Evolutionary conservation across 345 rosid genomes (phyloP).

Genomic region (Durio zibethinus): DNA sequence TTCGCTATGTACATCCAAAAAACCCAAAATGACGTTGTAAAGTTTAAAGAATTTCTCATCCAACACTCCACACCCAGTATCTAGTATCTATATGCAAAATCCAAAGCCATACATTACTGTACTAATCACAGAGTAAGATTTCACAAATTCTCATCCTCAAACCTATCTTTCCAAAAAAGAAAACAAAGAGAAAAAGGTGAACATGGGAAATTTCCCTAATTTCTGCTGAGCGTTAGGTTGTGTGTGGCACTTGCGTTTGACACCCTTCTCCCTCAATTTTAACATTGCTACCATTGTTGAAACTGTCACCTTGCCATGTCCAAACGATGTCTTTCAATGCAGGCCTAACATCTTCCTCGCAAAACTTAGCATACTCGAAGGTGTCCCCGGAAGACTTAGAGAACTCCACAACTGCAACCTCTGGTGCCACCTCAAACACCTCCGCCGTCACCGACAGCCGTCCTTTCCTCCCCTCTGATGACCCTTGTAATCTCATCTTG

Average conservation of each 20-base stretch:
- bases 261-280: neutral
- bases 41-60: neutral
- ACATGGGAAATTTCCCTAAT: neutral
- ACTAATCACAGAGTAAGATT: neutral
- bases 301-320: constrained; percentile 16
- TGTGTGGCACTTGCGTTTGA: neutral
- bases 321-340: constrained; percentile 70
- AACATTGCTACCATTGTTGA: neutral
- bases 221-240: neutral
- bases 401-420: constrained; percentile 64
- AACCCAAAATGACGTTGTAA: neutral
- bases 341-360: constrained; percentile 66
- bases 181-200: neutral
- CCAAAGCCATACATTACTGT: constrained; percentile 5
- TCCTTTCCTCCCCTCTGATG: constrained; percentile 57
- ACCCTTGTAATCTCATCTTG: constrained; percentile 46
- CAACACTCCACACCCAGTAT: neutral
- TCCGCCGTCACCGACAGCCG: constrained; percentile 53
- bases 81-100: neutral
- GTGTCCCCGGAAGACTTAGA: constrained; percentile 61
- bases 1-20: neutral
- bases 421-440: constrained; percentile 62
- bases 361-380: constrained; percentile 49
- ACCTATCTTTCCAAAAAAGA: neutral
- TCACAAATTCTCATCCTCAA: constrained; percentile 5